Conservation (phyloP, 352 stramenopile genomes). For the Globisporangium orthogonon region DNA sequence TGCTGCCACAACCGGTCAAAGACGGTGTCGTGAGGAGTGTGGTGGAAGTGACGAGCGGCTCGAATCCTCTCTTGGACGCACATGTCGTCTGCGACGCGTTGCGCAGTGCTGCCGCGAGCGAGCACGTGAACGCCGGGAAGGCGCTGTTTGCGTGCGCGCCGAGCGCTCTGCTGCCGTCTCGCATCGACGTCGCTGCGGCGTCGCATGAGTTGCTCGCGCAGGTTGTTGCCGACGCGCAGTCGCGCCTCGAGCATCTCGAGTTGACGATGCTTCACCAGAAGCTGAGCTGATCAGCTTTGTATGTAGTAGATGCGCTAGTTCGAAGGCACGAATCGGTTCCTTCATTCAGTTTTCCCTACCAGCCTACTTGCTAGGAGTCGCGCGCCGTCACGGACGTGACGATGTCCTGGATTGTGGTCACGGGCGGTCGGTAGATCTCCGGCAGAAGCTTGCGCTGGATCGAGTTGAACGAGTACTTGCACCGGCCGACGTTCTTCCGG, state of each 20-base stretch:
- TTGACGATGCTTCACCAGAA: background rate
- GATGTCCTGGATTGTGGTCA: conserved; percentile 89
- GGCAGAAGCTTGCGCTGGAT: conserved; percentile 95
- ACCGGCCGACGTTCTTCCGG: conserved; percentile 95
- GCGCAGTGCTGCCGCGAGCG: background rate
- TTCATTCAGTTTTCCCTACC: background rate
- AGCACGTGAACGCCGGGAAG: background rate
- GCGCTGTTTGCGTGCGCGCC: conserved; percentile 4
- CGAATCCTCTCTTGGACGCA: background rate
- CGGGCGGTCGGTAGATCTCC: conserved; percentile 85
- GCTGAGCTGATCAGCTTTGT: too few relatives aligned
- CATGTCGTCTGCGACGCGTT: conserved; percentile 4
- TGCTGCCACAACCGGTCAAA: background rate
- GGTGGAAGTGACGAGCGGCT: background rate
- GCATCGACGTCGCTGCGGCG: conserved; percentile 1
- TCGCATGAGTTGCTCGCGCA: conserved; percentile 5
- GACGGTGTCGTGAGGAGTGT: background rate
- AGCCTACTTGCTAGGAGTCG: conserved; percentile 47
- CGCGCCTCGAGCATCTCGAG: background rate
- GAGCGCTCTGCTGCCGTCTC: conserved; percentile 1
- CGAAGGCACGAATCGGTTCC: background rate
- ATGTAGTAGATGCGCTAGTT: background rate
- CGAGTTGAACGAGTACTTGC: conserved; percentile 97
- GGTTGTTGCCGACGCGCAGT: background rate
- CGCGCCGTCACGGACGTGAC: conserved; percentile 87